A percentile compares a stretch with the other conserved stretches of the same genome.
These are phyloP conservation scores for Pseudogymnoascus sp. DNA, from an alignment of 2,329 filamentous ascomycete species.

Conservation along the genomic window DNA sequence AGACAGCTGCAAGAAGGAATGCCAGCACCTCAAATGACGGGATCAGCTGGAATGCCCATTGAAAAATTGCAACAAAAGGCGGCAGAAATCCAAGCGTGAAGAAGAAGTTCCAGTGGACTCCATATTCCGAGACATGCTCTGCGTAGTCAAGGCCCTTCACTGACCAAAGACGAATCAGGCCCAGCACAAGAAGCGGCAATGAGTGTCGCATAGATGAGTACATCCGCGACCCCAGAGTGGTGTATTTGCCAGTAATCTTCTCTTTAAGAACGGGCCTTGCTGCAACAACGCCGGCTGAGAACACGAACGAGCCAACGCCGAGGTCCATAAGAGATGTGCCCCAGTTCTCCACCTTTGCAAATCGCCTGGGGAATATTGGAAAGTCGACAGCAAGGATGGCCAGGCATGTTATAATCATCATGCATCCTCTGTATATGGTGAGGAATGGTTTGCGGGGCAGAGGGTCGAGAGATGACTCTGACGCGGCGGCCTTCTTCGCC, in stretches of 20 bases:
- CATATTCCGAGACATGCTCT: slow-evolving; percentile 95
- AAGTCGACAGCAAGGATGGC: slow-evolving; percentile 98
- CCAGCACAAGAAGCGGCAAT: slow-evolving; percentile 72
- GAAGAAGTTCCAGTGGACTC: slow-evolving; percentile 99
- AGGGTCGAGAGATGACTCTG: slow-evolving; percentile 33
- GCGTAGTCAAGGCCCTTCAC: slow-evolving; percentile 95
- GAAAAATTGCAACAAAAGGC: slow-evolving; percentile 79
- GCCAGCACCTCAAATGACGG: slow-evolving; percentile 73
- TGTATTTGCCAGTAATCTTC: slow-evolving; percentile 43
- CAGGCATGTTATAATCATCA: slow-evolving; percentile 85
- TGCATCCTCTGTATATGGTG: slow-evolving; percentile 80
- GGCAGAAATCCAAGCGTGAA: slow-evolving; percentile 87
- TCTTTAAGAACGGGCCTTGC: slow-evolving; percentile 73
- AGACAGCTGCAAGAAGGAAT: slow-evolving; percentile 58
- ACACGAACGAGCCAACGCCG: slow-evolving; percentile 95
- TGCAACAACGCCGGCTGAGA: slow-evolving; percentile 84
- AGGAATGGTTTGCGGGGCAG: slow-evolving; percentile 86
- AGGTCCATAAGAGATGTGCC: slow-evolving; percentile 98
- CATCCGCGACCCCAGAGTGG: slow-evolving; percentile 51
- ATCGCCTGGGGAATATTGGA: slow-evolving; percentile 81
- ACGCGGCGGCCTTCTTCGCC: slow-evolving; percentile 33
- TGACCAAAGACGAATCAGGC: slow-evolving; percentile 71
- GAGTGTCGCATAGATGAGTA: slow-evolving; percentile 68
- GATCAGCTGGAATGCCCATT: slow-evolving; percentile 60
- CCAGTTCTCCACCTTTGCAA: slow-evolving; percentile 99